A percentile compares a stretch with the other conserved stretches of the same genome.
These are phyloP conservation scores for Nitzschia sp. DNA, from an alignment of 108 stramenopile genomes.

Conservation along the genomic window DNA sequence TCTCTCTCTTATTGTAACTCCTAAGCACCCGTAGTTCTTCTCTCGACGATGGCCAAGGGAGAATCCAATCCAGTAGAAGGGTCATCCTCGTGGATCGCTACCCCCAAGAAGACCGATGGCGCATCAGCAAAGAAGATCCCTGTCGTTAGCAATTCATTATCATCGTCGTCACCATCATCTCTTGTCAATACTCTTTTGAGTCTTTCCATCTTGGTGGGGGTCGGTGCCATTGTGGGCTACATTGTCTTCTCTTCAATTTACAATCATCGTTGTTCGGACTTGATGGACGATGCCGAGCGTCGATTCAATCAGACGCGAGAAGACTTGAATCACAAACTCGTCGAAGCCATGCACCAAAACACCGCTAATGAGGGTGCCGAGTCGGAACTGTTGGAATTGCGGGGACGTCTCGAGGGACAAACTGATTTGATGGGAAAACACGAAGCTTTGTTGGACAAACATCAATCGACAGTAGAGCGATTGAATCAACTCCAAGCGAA, in stretches of 20 bases:
- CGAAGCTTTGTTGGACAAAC: constrained; percentile 16
- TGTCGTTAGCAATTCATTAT: too few species aligned
- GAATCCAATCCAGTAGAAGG: too few species aligned
- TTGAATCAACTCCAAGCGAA: constrained; percentile 4
- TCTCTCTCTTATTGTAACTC: too few species aligned
- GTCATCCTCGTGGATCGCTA: too few species aligned
- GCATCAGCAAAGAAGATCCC: background rate
- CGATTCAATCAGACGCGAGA: constrained; percentile 9
- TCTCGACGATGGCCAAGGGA: too few species aligned
- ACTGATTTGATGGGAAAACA: constrained; percentile 18
- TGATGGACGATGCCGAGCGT: constrained; percentile 23
- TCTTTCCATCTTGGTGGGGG: constrained; percentile 2
- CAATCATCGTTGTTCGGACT: constrained; percentile 19
- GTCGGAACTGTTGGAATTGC: constrained; percentile 15
- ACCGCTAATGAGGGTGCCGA: background rate
- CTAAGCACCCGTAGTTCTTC: too few species aligned
- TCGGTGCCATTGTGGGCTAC: constrained; percentile 18
- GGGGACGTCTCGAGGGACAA: constrained; percentile 12
- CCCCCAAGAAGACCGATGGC: too few species aligned
- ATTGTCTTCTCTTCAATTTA: constrained; percentile 11
- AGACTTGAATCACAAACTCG: constrained; percentile 3
- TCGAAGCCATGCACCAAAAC: constrained; percentile 8
- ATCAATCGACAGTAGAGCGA: constrained; percentile 18
- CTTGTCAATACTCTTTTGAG: background rate
- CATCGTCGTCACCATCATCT: background rate